Evolutionary conservation across 2,329 filamentous ascomycete genomes (phyloP), one percentile per base, ranked within the genome.

Genomic region (Myriangium duriaei): DNA sequence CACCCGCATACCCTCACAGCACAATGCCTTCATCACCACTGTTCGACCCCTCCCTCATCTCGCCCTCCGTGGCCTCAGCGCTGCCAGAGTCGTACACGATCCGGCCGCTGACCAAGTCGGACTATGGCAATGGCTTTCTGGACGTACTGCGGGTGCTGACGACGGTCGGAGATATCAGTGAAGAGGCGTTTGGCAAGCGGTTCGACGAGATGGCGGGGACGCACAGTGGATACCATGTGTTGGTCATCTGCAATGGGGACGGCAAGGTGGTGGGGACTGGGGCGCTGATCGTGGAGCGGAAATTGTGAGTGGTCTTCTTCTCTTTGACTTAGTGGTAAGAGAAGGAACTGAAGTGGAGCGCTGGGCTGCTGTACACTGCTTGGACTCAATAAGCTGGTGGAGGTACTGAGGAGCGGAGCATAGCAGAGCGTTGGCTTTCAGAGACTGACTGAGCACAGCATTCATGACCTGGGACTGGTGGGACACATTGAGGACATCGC

Each of bases 401-500:
- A n/a, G n/a, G n/a, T n/a, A n/a, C 13, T 28, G 35, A 31, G 9
- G 11, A 4, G 15, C 19, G 24, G 12, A 29, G 32, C 13, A 24
- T 32, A 14, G 36, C n/a, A 32, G 7, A 38, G 10, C 1, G 4
- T n/a, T 11, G n/a, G 16, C 2, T 17, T n/a, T 17, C 9, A 15
- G n/a, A 31, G 7, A 14, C 32, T 35, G 37, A 34, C 36, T 30
- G 14, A 35, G 18, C 15, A 19, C 41, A 61, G 57, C 58, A 87
- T 91, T 50, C 83, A 88, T 59, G 75, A 74, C 49, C 72, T 91
- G 31, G 83, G 83, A 35, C 65, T 79, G 14, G 88, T 95, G 16
- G 91, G 88, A 10, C 91, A 96, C 62, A 95, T 96, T 61, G 91
- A 96, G 61, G 91, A 98, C 58, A 95, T 98, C 57, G 87, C 88